Conservation (phyloP, 164 flowering plant genomes). For the Tetrastigma voinierianum region DNA sequence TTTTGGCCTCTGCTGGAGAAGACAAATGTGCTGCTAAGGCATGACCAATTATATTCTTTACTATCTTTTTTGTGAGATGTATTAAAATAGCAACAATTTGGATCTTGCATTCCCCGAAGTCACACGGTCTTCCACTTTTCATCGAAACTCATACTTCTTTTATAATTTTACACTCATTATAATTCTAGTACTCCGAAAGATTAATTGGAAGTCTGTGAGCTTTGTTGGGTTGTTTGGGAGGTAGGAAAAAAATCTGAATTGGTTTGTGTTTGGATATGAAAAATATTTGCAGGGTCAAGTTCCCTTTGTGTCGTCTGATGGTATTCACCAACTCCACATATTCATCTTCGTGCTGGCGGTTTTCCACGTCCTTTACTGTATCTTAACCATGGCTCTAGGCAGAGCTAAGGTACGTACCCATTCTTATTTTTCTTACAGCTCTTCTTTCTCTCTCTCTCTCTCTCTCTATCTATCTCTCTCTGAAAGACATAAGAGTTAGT, state of each 20-base stretch:
- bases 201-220: no score
- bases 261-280: background rate
- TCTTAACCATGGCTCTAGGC: slow-evolving; percentile 56
- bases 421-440: background rate
- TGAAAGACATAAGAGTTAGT: background rate
- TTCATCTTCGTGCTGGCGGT: slow-evolving; percentile 70
- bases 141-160: no score
- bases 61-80: no score
- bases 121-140: no score
- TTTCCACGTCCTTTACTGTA: slow-evolving; percentile 59
- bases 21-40: slow-evolving; percentile 46
- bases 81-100: no score
- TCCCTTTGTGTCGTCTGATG: slow-evolving; percentile 46
- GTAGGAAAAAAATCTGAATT: background rate
- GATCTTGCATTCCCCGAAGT: no score
- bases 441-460: background rate
- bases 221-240: no score
- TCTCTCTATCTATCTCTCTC: no score
- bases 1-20: slow-evolving; percentile 30
- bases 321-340: slow-evolving; percentile 70
- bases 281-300: slow-evolving; percentile 45
- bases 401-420: slow-evolving; percentile 44
- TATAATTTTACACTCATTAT: no score
- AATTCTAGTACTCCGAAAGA: no score
- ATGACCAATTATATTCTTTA: background rate